A percentile compares a stretch with the other conserved stretches of the same genome.
These are phyloP conservation scores for Aspergillus neoniger DNA, from an alignment of 2,329 filamentous ascomycete genomes.

Conservation along the genomic window DNA sequence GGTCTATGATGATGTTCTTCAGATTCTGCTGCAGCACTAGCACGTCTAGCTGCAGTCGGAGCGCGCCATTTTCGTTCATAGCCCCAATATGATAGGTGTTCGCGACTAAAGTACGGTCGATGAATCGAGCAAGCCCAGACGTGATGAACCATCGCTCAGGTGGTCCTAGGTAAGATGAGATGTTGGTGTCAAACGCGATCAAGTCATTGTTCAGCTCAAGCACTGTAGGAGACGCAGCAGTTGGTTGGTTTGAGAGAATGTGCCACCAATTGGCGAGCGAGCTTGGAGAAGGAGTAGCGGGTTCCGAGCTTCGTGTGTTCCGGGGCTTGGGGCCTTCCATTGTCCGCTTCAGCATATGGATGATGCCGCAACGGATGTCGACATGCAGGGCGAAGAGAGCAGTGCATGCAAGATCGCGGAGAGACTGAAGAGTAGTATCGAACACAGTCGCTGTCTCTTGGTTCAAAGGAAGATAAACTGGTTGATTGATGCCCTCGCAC, in stretches of 20 bases:
- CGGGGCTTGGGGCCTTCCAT: constrained; percentile 58
- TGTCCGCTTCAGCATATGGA: constrained; percentile 72
- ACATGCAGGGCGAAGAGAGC: constrained; percentile 84
- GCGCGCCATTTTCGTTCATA: constrained; percentile 81
- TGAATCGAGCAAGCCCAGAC: constrained; percentile 72
- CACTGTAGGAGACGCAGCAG: constrained; percentile 63
- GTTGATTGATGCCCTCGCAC: constrained; percentile 58
- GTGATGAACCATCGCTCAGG: constrained; percentile 75
- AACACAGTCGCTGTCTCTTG: constrained; percentile 83
- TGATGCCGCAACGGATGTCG: constrained; percentile 81
- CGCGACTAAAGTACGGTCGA: constrained; percentile 75
- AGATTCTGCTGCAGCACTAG: constrained; percentile 94
- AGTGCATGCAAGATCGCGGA: constrained; percentile 75
- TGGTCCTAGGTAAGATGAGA: constrained; percentile 69
- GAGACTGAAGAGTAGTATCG: constrained; percentile 80
- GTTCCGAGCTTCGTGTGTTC: constrained; percentile 35
- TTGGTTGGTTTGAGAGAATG: constrained; percentile 45
- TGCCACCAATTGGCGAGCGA: constrained; percentile 68
- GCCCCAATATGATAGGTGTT: constrained; percentile 70
- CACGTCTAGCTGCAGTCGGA: constrained; percentile 90
- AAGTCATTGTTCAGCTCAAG: constrained; percentile 81
- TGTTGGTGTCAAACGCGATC: constrained; percentile 82
- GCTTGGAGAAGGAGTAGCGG: constrained; percentile 59
- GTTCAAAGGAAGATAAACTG: constrained; percentile 84
- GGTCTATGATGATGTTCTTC: constrained; percentile 73